A percentile compares a stretch with the other conserved stretches of the same genome.
Conservation (phyloP, 805 yeast species). For the Jamesozyma jinghongensis region DNA sequence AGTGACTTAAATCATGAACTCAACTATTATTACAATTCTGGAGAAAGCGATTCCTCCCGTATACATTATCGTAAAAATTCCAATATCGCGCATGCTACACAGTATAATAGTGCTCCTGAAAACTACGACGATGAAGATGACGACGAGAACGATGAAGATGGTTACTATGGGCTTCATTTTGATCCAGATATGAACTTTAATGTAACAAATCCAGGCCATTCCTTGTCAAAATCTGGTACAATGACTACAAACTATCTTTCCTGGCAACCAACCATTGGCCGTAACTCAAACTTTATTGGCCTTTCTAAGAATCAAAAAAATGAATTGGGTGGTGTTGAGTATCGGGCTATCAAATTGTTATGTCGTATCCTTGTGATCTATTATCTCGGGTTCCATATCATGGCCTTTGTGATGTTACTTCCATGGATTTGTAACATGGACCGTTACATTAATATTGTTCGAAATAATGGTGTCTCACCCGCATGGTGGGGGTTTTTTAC, state of each 20-base stretch:
- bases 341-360: conserved; percentile 74
- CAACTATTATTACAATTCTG: no score
- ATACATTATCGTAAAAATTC: no score
- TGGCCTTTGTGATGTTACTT: conserved; percentile 43
- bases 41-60: no score
- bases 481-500: conserved; percentile 94
- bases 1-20: background rate
- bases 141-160: conserved; percentile 4
- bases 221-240: conserved; percentile 16
- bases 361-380: conserved; percentile 55
- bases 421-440: conserved; percentile 49
- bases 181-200: conserved; percentile 13
- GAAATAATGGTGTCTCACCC: conserved; percentile 54
- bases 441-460: conserved; percentile 37
- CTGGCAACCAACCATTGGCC: conserved; percentile 84
- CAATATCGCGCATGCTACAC: background rate
- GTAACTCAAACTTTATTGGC: conserved; percentile 86
- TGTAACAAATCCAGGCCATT: conserved; percentile 5
- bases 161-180: conserved; percentile 24
- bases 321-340: conserved; percentile 96
- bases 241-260: conserved; percentile 66
- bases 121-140: background rate
- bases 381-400: conserved; percentile 66
- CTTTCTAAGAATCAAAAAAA: conserved; percentile 77
- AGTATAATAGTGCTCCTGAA: background rate